A percentile compares a stretch with the other conserved stretches of the same genome.
Conservation (phyloP, 495 filamentous ascomycete genomes). For the Hyaloscypha hepaticicola region DNA sequence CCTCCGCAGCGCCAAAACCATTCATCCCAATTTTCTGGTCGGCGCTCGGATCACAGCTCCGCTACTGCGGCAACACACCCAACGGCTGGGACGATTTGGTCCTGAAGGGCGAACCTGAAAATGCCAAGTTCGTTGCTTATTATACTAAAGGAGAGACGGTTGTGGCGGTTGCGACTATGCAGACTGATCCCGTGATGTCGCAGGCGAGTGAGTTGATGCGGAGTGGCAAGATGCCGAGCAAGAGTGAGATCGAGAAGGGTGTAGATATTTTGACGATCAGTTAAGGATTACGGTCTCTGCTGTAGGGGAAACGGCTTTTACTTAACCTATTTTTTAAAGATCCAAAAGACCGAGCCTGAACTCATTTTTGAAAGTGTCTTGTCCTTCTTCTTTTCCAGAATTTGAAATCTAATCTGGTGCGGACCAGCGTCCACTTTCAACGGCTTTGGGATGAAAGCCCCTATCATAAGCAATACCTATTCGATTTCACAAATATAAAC, state of each 20-base stretch:
- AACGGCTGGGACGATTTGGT: constrained; percentile 84
- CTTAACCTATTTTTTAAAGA: background rate
- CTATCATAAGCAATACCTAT: too few species aligned
- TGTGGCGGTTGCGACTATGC: constrained; percentile 91
- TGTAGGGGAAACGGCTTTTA: background rate
- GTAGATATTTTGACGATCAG: constrained; percentile 62
- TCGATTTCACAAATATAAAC: too few species aligned
- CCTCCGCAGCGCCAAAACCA: constrained; percentile 55
- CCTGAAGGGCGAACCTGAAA: constrained; percentile 70
- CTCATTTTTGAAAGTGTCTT: too few species aligned
- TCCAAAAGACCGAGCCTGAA: background rate
- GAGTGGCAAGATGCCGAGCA: constrained; percentile 74
- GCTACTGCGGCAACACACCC: constrained; percentile 85
- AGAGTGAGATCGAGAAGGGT: constrained; percentile 71
- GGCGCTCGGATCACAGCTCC: constrained; percentile 80
- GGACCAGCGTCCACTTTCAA: too few species aligned
- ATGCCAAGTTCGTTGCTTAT: constrained; percentile 84
- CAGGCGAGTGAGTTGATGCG: constrained; percentile 86
- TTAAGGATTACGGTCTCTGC: background rate
- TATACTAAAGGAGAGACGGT: constrained; percentile 85
- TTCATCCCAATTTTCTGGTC: constrained; percentile 98
- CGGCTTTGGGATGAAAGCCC: too few species aligned
- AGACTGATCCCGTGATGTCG: constrained; percentile 81
- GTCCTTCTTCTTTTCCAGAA: too few species aligned
- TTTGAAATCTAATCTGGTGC: too few species aligned